Base-by-base conservation (phyloP, 1,284 basidiomycete genomes). In the Boletellus dicymbophilus region DNA sequence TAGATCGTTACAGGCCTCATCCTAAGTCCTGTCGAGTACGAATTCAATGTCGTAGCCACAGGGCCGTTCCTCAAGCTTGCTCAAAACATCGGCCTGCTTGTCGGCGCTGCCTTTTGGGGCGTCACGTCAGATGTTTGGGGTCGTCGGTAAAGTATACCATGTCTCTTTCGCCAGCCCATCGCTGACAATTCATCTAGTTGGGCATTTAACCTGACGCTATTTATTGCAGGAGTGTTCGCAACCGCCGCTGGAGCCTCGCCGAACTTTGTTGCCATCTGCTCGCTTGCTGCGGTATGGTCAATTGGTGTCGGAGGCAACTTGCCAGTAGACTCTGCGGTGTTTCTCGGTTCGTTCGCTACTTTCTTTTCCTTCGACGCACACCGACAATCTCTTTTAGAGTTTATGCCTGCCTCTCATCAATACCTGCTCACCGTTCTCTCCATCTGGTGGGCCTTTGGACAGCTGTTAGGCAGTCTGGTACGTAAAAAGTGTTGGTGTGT, bases 301-400 rank as follows among this genome's bases (percentile, higher is more conserved):
- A 66, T 85, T 6, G 84, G 85, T 3, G 88, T 84, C 2, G 90
- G 80, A 31, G 83, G 84, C n/a, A 88, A 88, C 59, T 64, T 87
- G 39, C 84, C 90, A 1, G 88, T 93, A 7, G 90, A 93, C 63
- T 86, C 87, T 15, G 83, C 88, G 0, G 84, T 92, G 44, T 88
- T 90, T 61, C 75, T 92, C 13, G 85, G 88, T 88, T 49, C 57
- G 72, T 63, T 21, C 20, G 16, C 26, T 34, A 4, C 6, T n/a
- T 20, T 40, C 20, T 6, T 41, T 33, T 50, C n/a, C 13, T 9
- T 25, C 11, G 1, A 13, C 18, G 1, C 13, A 9, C 21, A 10
- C 27, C 18, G 49, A 52, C 21, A 0, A 7, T 26, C 18, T 4
- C n/a, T 42, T 3, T 26, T 49, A 81, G 82, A 84, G 56, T 80